Conservation (phyloP, 371 early-diverging fungal species). For the Circinella umbellata region DNA sequence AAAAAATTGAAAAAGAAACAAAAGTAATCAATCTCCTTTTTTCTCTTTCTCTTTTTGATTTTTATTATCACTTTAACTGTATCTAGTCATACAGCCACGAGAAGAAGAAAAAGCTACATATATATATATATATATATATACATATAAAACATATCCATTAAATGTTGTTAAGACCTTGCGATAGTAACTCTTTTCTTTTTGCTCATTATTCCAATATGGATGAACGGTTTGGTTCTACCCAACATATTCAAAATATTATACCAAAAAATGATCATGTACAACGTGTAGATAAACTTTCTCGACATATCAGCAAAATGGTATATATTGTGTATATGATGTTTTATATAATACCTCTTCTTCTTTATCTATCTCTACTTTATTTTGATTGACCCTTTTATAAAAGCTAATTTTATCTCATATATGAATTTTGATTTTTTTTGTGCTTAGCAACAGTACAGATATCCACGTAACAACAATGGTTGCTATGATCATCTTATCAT, state of each 20-base stretch:
- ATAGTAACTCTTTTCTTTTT: slow-evolving; percentile 3
- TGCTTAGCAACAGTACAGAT: background rate
- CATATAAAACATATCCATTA: background rate
- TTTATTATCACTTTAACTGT: no score
- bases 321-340: background rate
- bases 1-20: no score
- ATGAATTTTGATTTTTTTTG: background rate
- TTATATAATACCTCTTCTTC: background rate
- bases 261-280: slow-evolving; percentile 3
- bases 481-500: slow-evolving; percentile 10
- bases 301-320: slow-evolving; percentile 4
- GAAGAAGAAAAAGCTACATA: no score
- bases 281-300: background rate
- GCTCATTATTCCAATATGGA: slow-evolving; percentile 1
- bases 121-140: no score
- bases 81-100: background rate
- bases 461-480: background rate
- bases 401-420: no score
- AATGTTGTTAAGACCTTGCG: background rate
- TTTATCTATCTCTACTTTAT: no score
- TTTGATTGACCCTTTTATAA: no score
- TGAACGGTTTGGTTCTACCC: background rate
- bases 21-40: background rate
- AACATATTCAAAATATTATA: background rate
- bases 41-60: no score